Evolutionary conservation across 139 green algal genomes (phyloP).

Genomic region (Tetradesmus lagerheimii): DNA sequence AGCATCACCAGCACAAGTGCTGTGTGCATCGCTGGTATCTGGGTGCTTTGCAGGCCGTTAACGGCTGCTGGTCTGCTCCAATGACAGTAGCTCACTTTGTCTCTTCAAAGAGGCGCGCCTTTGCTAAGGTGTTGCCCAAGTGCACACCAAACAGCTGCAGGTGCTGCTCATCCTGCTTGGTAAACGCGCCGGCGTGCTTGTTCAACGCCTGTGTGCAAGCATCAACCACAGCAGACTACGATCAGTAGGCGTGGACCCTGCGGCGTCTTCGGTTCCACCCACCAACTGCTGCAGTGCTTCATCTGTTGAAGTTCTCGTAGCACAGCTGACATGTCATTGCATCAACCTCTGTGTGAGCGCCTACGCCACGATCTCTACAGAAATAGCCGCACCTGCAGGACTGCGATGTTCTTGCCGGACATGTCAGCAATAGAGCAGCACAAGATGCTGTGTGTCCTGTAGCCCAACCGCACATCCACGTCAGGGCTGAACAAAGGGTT

Average conservation of each 20-base stretch:
- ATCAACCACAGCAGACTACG: not conserved
- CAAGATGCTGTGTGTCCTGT: constrained; percentile 71
- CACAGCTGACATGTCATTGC: not conserved
- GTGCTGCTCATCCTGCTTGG: constrained; percentile 63
- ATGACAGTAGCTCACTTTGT: constrained; percentile 53
- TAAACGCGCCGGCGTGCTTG: constrained; percentile 70
- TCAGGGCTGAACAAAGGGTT: constrained; percentile 70
- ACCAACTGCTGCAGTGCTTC: not conserved
- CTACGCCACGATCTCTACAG: not conserved
- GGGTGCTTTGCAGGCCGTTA: no score
- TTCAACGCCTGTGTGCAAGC: constrained; percentile 68
- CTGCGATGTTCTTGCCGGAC: constrained; percentile 70
- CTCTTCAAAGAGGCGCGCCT: constrained; percentile 67
- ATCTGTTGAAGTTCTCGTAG: not conserved
- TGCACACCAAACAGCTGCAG: constrained; percentile 75
- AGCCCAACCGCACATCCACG: constrained; percentile 67
- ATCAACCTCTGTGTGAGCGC: not conserved
- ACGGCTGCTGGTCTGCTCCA: not conserved
- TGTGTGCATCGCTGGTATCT: no score
- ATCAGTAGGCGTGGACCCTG: no score
- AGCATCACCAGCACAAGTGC: no score
- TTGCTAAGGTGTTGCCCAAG: constrained; percentile 75
- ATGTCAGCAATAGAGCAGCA: constrained; percentile 71
- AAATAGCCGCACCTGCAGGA: constrained; percentile 69
- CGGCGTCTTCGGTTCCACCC: no score